Evolutionary conservation across 208 protist genomes (phyloP).

Genomic region (Wallacemonas sp.): DNA sequence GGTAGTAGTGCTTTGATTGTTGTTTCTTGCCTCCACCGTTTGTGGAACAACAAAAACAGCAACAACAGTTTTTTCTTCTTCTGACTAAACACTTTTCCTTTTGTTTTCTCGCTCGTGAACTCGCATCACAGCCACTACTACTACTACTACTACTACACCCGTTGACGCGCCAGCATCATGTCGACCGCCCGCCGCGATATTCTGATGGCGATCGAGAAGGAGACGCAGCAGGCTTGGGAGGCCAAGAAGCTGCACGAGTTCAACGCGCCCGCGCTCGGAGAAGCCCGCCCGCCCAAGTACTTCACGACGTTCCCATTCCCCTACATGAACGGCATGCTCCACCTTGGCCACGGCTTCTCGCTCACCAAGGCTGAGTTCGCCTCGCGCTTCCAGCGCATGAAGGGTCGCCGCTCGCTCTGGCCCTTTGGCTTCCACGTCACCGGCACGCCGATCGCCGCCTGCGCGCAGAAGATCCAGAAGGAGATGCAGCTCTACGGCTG

Average conservation of each 20-base stretch:
- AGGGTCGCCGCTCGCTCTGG: slow-evolving; percentile 98
- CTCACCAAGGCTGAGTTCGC: slow-evolving; percentile 99
- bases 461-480: slow-evolving; percentile 97
- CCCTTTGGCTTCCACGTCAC: slow-evolving; percentile 99
- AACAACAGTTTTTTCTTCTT: too few species aligned
- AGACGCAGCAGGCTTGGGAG: slow-evolving; percentile 65
- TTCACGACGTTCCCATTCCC: slow-evolving; percentile 99
- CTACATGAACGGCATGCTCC: slow-evolving; percentile 99
- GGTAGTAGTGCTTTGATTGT: too few species aligned
- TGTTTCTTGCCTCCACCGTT: too few species aligned
- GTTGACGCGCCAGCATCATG: slow-evolving; percentile 53
- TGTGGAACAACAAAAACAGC: too few species aligned
- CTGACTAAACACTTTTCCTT: too few species aligned
- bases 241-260: slow-evolving; percentile 60
- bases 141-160: too few species aligned
- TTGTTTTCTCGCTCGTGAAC: too few species aligned
- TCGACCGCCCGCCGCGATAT: slow-evolving; percentile 80
- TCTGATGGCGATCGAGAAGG: slow-evolving; percentile 70
- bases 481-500: slow-evolving; percentile 87
- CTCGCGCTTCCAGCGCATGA: slow-evolving; percentile 97
- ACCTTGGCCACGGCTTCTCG: slow-evolving; percentile 99
- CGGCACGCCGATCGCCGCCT: slow-evolving; percentile 99
- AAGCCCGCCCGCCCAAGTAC: slow-evolving; percentile 90
- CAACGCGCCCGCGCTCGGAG: slow-evolving; percentile 58
- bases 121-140: too few species aligned